Base-by-base conservation (phyloP, 1,284 basidiomycete genomes). In the Ustilago curta region DNA sequence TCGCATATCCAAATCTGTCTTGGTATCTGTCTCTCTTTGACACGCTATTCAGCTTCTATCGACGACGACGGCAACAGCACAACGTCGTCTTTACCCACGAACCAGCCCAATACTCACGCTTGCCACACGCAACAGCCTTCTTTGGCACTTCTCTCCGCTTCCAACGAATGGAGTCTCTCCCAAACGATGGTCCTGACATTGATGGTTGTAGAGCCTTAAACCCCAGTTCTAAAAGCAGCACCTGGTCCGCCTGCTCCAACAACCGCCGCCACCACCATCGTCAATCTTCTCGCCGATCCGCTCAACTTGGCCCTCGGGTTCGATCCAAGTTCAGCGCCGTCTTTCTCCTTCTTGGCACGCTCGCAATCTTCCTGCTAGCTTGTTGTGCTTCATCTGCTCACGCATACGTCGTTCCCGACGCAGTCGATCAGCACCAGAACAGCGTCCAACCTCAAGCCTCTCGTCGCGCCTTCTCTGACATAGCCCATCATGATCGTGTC, bases 151-250 rank as follows among this genome's bases (percentile, higher is more conserved):
- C 3, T 29, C 42, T 50, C 19, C n/a, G 19, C 8, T 45, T 55
- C 29, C 62, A 71, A 65, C 71, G 61, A 61, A 74, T 74, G 71
- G 71, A 74, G 71, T 52, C 29, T 52, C 62, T 59, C 55, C 25
- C 61, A 51, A 70, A 70, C 16, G 71, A 74, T 70, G 66, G 71
- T 45, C 58, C 71, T 37, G 71, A 74, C 48, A 45, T 70, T 39
- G 71, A 74, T 69, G 66, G 59, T 74, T 74, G 71, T 74, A 74
- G 66, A 66, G 62, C 66, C 66, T 74, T 74, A 65, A 74, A 52
- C 42, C 45, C 56, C 39, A 39, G 39, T 59, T 35, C 42, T n/a
- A 12, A 23, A 14, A 71, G 59, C 69, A 71, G 63, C 63, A 71
- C 50, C 63, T 42, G 63, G 62, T 55, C 69, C 69, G 63, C 59